These are phyloP conservation scores for Rhypophila decipiens DNA, from an alignment of 495 filamentous ascomycete species.

Conservation along the genomic window DNA sequence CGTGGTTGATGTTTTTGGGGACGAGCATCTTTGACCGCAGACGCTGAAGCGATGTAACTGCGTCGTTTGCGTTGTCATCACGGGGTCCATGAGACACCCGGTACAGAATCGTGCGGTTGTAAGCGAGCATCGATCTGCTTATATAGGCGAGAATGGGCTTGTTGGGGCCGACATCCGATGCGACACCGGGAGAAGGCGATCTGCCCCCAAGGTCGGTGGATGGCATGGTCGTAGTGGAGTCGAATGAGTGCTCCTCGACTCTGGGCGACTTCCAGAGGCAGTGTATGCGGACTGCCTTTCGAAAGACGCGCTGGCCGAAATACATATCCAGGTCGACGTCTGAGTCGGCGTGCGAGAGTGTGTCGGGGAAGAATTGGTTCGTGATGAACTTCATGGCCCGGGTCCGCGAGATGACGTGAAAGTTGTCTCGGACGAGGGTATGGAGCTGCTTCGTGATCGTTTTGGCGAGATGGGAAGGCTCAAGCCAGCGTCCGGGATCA, in stretches of 20 bases:
- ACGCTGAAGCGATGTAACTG: slow-evolving; percentile 29
- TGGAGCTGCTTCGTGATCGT: slow-evolving; percentile 25
- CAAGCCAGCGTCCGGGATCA: slow-evolving; percentile 8
- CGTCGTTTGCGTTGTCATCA: slow-evolving; percentile 20
- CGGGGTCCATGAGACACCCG: slow-evolving; percentile 22
- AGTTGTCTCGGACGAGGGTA: slow-evolving; percentile 19
- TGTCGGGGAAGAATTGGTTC: slow-evolving; percentile 27
- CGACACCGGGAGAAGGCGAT: neutral
- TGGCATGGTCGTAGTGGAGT: slow-evolving; percentile 27
- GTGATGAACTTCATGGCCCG: slow-evolving; percentile 29
- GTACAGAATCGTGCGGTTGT: slow-evolving; percentile 28
- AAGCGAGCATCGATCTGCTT: slow-evolving; percentile 26
- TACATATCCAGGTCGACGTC: slow-evolving; percentile 28
- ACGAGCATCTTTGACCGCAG: slow-evolving; percentile 32
- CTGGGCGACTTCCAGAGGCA: slow-evolving; percentile 29
- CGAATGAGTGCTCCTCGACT: slow-evolving; percentile 21
- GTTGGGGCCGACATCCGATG: slow-evolving; percentile 12
- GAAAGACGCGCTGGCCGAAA: slow-evolving; percentile 27
- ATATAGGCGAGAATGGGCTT: slow-evolving; percentile 37
- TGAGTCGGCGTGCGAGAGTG: slow-evolving; percentile 17
- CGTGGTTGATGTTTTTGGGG: slow-evolving; percentile 33
- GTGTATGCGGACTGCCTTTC: slow-evolving; percentile 25
- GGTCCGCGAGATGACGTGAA: slow-evolving; percentile 12
- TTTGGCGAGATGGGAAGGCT: slow-evolving; percentile 21
- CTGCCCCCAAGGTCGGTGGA: slow-evolving; percentile 13